phyloP scores from a whole-genome alignment of 331 rosid species.

The Malus hybrid region DNA sequence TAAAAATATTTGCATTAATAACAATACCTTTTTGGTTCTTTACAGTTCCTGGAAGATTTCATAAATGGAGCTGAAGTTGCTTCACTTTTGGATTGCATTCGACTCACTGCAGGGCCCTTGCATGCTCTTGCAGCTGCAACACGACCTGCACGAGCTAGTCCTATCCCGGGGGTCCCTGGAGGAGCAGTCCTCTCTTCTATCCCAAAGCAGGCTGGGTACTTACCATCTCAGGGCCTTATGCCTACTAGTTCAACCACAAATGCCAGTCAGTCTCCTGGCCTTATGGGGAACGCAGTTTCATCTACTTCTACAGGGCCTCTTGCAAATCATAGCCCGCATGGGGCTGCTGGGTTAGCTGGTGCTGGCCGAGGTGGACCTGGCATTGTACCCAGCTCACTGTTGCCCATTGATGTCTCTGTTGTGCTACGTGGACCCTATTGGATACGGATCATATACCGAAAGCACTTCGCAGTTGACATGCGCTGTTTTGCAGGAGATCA shows the following conservation, averaged over 20 bases:
- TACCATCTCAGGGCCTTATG: conserved; percentile 61
- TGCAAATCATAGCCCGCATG: conserved; percentile 59
- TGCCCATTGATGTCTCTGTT: conserved; percentile 98
- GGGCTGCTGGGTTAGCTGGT: conserved; percentile 70
- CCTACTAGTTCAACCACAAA: conserved; percentile 47
- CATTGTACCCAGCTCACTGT: conserved; percentile 93
- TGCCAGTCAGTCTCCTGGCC: conserved; percentile 43
- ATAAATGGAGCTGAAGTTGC: conserved; percentile 98
- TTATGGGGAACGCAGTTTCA: conserved; percentile 40
- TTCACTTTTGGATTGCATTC: conserved; percentile 93
- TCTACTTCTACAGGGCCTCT: conserved; percentile 44
- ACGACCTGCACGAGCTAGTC: conserved; percentile 96
- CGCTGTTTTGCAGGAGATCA: conserved; percentile 99
- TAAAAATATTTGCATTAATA: not conserved
- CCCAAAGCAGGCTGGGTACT: conserved; percentile 69
- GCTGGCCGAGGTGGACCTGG: conserved; percentile 98
- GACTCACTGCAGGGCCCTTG: conserved; percentile 96
- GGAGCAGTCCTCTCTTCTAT: conserved; percentile 57
- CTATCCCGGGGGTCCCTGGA: conserved; percentile 72
- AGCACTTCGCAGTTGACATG: conserved; percentile 96
- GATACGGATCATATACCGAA: conserved; percentile 91
- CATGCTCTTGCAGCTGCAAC: conserved; percentile 98
- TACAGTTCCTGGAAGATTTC: conserved; percentile 94
- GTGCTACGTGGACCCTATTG: conserved; percentile 97
- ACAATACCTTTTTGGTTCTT: conserved; percentile 12